A percentile compares a stretch with the other conserved stretches of the same genome.
Evolutionary conservation across 2,329 filamentous ascomycete species (phyloP).

Genomic region (Coniochaeta hoffmannii): DNA sequence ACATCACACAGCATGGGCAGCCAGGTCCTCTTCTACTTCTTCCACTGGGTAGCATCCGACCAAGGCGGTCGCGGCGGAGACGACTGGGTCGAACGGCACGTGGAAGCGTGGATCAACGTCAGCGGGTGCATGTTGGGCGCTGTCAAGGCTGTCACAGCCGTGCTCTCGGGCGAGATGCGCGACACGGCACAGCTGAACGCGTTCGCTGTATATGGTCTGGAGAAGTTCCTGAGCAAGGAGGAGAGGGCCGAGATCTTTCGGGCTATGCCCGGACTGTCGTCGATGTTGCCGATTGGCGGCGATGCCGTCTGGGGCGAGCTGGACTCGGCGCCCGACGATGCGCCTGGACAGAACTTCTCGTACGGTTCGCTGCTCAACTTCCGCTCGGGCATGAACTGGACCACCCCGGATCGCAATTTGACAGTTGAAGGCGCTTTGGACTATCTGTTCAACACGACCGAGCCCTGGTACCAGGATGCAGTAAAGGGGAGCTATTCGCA

Average conservation of each 20-base stretch:
- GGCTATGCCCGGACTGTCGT: conserved; percentile 92
- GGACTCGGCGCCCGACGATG: conserved; percentile 83
- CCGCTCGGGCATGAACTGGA: conserved; percentile 55
- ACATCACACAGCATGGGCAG: conserved; percentile 97
- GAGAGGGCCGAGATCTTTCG: conserved; percentile 92
- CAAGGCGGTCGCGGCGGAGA: conserved; percentile 74
- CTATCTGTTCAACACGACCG: conserved; percentile 71
- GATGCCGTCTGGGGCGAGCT: conserved; percentile 91
- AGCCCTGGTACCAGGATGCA: conserved; percentile 77
- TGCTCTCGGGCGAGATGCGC: conserved; percentile 95
- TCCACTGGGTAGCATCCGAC: conserved; percentile 69
- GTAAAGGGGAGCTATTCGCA: conserved; percentile 74
- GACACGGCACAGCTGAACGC: conserved; percentile 95
- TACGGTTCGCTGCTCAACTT: conserved; percentile 86
- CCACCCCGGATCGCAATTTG: conserved; percentile 63
- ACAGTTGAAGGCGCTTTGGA: conserved; percentile 71
- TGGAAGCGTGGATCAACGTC: conserved; percentile 97
- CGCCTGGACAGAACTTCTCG: conserved; percentile 61
- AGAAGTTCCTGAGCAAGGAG: conserved; percentile 86
- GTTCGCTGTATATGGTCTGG: conserved; percentile 92
- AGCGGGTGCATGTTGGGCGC: conserved; percentile 97
- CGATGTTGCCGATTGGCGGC: conserved; percentile 93
- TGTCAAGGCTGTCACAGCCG: conserved; percentile 80
- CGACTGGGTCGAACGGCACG: conserved; percentile 81
- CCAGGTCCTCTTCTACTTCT: conserved; percentile 81